Evolutionary conservation across 768 basidiomycete genomes (phyloP).

Genomic region (Phlebiopsis flavidoalba): DNA sequence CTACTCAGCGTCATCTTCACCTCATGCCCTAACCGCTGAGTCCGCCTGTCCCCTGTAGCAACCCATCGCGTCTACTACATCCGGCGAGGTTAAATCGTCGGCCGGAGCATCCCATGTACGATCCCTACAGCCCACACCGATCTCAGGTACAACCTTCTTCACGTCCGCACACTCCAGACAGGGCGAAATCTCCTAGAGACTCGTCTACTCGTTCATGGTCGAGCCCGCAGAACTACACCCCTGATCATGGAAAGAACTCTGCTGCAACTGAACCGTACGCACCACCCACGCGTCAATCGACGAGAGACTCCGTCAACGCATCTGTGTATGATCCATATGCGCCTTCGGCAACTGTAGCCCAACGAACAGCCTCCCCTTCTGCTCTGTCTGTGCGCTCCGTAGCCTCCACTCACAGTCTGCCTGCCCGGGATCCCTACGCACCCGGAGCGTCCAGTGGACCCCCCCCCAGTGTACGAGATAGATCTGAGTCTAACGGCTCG

Average conservation of each 20-base stretch:
- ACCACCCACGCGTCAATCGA: neutral
- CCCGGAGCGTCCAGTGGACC: neutral
- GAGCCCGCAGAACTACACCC: neutral
- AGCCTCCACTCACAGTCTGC: conserved; percentile 5
- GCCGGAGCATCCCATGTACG: neutral
- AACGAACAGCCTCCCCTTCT: conserved; percentile 28
- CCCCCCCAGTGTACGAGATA: neutral
- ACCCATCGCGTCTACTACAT: neutral
- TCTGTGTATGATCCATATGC: conserved; percentile 4
- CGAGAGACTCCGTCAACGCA: neutral
- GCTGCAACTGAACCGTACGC: neutral
- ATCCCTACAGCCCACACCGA: conserved; percentile 7
- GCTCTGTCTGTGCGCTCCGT: conserved; percentile 20
- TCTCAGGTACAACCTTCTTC: neutral
- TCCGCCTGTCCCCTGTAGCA: neutral
- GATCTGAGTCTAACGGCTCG: conserved; percentile 13
- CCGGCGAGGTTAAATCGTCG: neutral
- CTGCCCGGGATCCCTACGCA: conserved; percentile 18
- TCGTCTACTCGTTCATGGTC: conserved; percentile 8
- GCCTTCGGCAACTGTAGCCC: conserved; percentile 10
- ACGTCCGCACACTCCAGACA: conserved; percentile 3
- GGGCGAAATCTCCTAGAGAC: conserved; percentile 8
- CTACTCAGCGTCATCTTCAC: too few species aligned
- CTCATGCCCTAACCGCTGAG: neutral
- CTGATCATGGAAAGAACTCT: neutral